These are phyloP conservation scores for Phialophora tarda DNA, from an alignment of 2,329 filamentous ascomycete genomes.

Conservation along the genomic window DNA sequence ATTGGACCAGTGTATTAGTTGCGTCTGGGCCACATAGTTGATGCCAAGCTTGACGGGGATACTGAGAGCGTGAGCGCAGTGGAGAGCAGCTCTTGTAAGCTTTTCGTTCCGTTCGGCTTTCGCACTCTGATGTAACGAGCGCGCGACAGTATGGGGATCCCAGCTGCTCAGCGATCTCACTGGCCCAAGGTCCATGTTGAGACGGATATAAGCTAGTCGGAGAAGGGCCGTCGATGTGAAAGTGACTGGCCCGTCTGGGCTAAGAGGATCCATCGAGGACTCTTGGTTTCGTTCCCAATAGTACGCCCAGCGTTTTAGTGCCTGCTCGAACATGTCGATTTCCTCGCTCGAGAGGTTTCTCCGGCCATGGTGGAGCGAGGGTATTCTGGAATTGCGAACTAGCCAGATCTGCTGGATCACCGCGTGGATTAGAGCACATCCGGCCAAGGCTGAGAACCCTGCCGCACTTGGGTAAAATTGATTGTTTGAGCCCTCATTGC, in stretches of 20 bases:
- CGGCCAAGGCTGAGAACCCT: constrained; percentile 6
- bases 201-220: constrained; percentile 11
- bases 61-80: constrained; percentile 61
- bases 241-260: constrained; percentile 8
- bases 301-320: constrained; percentile 8
- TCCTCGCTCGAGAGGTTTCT: not conserved
- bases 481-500: not conserved
- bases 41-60: constrained; percentile 63
- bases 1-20: constrained; percentile 64
- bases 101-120: constrained; percentile 3
- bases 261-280: constrained; percentile 20
- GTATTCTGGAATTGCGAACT: not conserved
- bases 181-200: constrained; percentile 32
- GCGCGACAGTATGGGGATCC: constrained; percentile 65
- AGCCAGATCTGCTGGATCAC: constrained; percentile 20
- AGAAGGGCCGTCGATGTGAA: constrained; percentile 20
- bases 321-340: constrained; percentile 2
- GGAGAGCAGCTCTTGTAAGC: constrained; percentile 55
- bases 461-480: not conserved
- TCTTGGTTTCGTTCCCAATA: constrained; percentile 16
- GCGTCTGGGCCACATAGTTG: constrained; percentile 60
- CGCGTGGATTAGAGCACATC: constrained; percentile 9
- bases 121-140: constrained; percentile 57
- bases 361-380: not conserved
- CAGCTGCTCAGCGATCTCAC: constrained; percentile 63